Percentiles rank a stretch among this genome's conserved stretches.
phyloP scores from a whole-genome alignment of 1,284 basidiomycete species.

The Ustilago crameri region DNA sequence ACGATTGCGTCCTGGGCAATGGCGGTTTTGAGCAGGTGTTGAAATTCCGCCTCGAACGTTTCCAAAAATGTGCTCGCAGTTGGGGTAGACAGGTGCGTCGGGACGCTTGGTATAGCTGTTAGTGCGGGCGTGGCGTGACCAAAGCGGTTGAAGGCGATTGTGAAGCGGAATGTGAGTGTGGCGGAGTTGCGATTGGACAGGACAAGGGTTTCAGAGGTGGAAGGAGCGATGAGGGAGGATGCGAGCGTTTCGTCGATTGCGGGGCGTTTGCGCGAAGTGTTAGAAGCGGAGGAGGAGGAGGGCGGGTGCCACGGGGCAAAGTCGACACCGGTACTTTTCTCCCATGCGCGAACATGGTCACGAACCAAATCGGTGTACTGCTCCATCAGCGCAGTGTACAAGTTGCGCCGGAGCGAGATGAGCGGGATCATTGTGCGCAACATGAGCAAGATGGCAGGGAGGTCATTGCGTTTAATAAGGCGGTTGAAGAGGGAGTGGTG shows the following conservation, averaged over 20 bases:
- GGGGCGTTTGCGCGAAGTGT: not conserved
- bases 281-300: conserved; percentile 1
- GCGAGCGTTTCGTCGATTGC: conserved; percentile 12
- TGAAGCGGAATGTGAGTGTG: conserved; percentile 9
- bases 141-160: conserved; percentile 28
- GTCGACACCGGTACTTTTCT: not conserved
- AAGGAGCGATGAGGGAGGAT: conserved; percentile 12
- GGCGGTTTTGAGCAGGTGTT: conserved; percentile 14
- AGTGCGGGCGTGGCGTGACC: conserved; percentile 37
- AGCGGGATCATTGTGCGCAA: conserved; percentile 34
- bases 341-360: conserved; percentile 17
- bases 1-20: conserved; percentile 20
- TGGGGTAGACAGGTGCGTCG: not conserved
- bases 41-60: conserved; percentile 12
- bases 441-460: conserved; percentile 34
- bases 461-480: conserved; percentile 15
- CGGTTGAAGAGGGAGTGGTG: not conserved
- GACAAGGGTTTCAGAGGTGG: not conserved
- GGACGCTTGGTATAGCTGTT: no score
- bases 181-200: conserved; percentile 13
- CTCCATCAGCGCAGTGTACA: conserved; percentile 28
- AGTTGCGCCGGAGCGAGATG: conserved; percentile 17
- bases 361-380: conserved; percentile 27
- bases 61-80: conserved; percentile 4
- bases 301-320: conserved; percentile 23